Evolutionary conservation across 2,329 filamentous ascomycete genomes (phyloP), one percentile per base, ranked within the genome.

Genomic region (Aspergillus ochraceoroseus): DNA sequence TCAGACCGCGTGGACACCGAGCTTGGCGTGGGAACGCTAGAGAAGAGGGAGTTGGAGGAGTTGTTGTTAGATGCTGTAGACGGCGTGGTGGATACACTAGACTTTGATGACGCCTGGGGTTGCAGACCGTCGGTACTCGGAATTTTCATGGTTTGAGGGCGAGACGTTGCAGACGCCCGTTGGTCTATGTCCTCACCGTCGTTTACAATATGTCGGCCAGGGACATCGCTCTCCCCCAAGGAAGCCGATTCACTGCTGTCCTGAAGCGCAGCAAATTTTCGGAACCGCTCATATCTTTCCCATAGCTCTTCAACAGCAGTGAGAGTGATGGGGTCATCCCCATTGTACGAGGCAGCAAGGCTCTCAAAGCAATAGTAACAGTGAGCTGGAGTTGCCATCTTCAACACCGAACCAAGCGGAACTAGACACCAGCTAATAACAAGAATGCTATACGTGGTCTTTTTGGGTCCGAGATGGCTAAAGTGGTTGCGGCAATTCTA

Each of bases 351-450:
- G 38, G 89, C 83, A 34, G 79, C 75, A 25, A 98, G 80, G 27
- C 75, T 75, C 68, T 98, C 92, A 73, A 98, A 96, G 72, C 89
- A 95, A 67, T 83, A 89, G 58, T 90, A 80, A 66, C 89, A 95
- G 67, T 96, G 90, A 44, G 82, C 83, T 55, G 78, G 68, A 42
- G 84, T 83, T 33, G 92, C 90, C 90, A 96, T 96, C 3, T 34
- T 52, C 13, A n/a, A 11, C 11, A 22, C 9, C 5, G 20, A 30
- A 23, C 11, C 20, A 30, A 17, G 20, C 4, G 15, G 18, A 13
- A 12, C 27, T 32, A 26, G 14, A 9, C 7, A 14, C 30, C 22
- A 15, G 26, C 23, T 29, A 4, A 17, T 5, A 23, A 5, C 8
- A 34, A 36, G 23, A 20, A 42, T 7, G 29, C 5, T 34, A 32